These are phyloP conservation scores for Aspergillus pseudoterreus DNA, from an alignment of 2,329 filamentous ascomycete genomes.

Conservation along the genomic window DNA sequence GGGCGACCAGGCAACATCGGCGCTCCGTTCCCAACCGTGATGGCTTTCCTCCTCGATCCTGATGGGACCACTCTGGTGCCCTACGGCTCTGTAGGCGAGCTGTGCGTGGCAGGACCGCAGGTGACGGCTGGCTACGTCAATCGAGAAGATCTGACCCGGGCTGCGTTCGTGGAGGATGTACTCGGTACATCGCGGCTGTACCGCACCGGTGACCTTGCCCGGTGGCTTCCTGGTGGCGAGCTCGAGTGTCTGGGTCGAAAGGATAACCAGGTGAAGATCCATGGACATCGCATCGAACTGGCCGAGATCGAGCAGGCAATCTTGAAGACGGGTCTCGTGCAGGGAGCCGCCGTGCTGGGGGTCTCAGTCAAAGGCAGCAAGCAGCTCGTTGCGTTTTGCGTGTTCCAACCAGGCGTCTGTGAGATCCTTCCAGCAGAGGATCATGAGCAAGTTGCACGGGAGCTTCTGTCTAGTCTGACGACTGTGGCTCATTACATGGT, in stretches of 20 bases:
- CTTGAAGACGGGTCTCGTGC: not conserved
- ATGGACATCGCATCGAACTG: conserved; percentile 51
- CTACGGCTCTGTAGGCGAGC: conserved; percentile 13
- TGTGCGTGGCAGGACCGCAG: conserved; percentile 13
- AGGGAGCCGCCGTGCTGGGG: not conserved
- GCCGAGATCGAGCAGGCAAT: conserved; percentile 27
- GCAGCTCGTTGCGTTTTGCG: conserved; percentile 1
- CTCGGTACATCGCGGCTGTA: conserved; percentile 3
- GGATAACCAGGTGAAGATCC: conserved; percentile 61
- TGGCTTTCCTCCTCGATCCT: conserved; percentile 12
- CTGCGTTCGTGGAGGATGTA: conserved; percentile 6
- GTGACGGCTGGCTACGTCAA: conserved; percentile 16
- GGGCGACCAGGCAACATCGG: conserved; percentile 10
- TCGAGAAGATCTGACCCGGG: conserved; percentile 10
- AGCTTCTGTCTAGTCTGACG: not conserved
- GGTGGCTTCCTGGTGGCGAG: conserved; percentile 13
- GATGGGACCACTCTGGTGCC: conserved; percentile 9
- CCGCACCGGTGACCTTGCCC: conserved; percentile 18
- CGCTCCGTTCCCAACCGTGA: conserved; percentile 10
- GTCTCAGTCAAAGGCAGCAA: not conserved
- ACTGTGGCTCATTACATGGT: not conserved
- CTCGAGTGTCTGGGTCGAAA: conserved; percentile 49
- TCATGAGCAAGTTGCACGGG: not conserved
- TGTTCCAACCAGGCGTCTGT: not conserved
- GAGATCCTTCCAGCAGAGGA: not conserved